Base-by-base conservation (phyloP, 495 filamentous ascomycete species). In the Xylaria intraflava region DNA sequence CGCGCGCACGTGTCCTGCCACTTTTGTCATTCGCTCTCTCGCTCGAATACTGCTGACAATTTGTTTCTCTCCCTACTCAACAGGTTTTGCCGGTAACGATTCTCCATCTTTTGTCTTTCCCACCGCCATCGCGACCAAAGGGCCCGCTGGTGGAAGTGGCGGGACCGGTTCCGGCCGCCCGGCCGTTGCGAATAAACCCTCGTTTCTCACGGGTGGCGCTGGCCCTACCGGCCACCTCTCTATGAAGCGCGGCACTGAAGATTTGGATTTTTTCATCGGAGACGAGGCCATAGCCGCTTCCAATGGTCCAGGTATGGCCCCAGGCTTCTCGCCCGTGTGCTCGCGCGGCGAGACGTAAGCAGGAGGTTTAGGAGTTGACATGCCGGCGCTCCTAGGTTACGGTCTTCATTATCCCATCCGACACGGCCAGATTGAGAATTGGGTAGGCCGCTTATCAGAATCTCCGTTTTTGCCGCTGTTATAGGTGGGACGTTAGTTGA, bases 71-170 rank as follows among this genome's bases (percentile, higher is more conserved):
- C 27, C n/a, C 39, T 53, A 11, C 51, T 16, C 35, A 29, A 51
- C 63, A 96, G 93, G 93, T 70, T 98, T 98, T 72, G 93, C 93
- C 70, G 93, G 93, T 74, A 98, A 98, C 72, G 93, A 98, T 68
- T 95, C 93, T 59, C 93, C 93, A 29, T 98, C 93, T 45, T 98
- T 97, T 77, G 93, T 98, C 58, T 96, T 98, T 72, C 93, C 93
- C 17, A 98, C 93, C 33, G 93, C 93, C 65, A 98, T 97, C 74
- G 92, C 93, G 61, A 96, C 89, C 53, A 97, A 95, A 73, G 84
- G 88, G 43, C 77, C 80, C 40, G 79, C 82, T 49, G 78, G 77
- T 56, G 85, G 86, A 50, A 72, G 74, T 61, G 86, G 78, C 55
- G 83, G 86, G 39, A 84, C 90, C 29, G 88, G 87, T 17, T 90